phyloP scores from a whole-genome alignment of 805 yeast genomes.

The Limtongia smithiae region DNA sequence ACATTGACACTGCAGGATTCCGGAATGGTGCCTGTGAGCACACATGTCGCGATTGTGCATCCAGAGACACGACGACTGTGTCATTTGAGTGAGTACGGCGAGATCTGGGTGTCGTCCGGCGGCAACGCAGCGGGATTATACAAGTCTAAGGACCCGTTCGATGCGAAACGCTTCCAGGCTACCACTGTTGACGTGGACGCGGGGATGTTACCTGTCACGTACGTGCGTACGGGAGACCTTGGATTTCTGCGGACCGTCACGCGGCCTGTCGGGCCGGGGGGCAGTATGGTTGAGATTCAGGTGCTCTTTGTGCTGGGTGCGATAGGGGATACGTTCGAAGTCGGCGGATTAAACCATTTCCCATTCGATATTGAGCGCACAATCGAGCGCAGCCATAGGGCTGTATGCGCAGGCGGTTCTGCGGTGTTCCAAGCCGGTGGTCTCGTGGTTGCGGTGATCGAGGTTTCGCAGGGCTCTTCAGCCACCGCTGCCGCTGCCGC shows the following conservation, averaged over 20 bases:
- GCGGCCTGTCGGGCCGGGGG: constrained; percentile 38
- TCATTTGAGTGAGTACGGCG: constrained; percentile 89
- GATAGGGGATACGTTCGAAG: constrained; percentile 83
- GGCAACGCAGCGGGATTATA: constrained; percentile 67
- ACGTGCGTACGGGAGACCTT: constrained; percentile 86
- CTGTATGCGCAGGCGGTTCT: constrained; percentile 43
- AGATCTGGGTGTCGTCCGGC: constrained; percentile 92
- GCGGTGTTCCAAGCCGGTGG: constrained; percentile 82
- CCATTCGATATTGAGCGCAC: constrained; percentile 77
- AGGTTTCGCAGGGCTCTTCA: too few species aligned
- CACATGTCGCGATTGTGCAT: constrained; percentile 89
- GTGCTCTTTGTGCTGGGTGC: constrained; percentile 80
- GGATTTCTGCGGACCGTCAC: constrained; percentile 83
- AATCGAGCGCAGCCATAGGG: constrained; percentile 50
- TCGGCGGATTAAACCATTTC: constrained; percentile 86
- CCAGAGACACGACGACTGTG: constrained; percentile 84
- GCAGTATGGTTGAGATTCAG: constrained; percentile 54
- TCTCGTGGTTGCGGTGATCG: constrained; percentile 70
- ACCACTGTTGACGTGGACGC: constrained; percentile 61
- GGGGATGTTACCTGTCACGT: constrained; percentile 50
- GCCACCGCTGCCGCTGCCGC: too few species aligned
- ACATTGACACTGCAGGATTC: constrained; percentile 84
- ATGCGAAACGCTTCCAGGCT: constrained; percentile 57
- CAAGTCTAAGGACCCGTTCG: constrained; percentile 49
- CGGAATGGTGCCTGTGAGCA: constrained; percentile 93